Base-by-base conservation (phyloP, 106 monocot genomes). In the Chionographis japonica region DNA sequence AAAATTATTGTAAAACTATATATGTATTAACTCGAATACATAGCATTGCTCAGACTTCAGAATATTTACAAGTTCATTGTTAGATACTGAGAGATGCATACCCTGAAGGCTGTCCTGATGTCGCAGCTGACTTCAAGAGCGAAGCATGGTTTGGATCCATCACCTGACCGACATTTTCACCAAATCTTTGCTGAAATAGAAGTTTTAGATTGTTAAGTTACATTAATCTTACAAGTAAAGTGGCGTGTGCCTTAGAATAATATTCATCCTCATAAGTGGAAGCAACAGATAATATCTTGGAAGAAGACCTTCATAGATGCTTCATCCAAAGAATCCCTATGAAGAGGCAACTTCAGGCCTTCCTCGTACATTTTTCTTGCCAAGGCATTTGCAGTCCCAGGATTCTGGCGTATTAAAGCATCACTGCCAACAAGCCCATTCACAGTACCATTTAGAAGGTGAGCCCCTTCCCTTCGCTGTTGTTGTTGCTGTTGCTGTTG, bases 351-450 rank as follows among this genome's bases (percentile, higher is more conserved):
- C 63, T 90, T 94, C 57, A 90, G 42, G 20, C 84, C 69, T 36
- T 94, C 84, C 58, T 94, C 94, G 54, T 94, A 87, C 84, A 90
- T 81, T 63, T 90, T 94, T 61, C 86, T 74, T 58, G 89, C 86
- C 53, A 86, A n/a, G 50, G 80, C 84, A 90, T 84, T 94, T 42
- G 93, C 93, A 62, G 86, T 75, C 50, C 81, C 79, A 67, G 84
- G 62, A 65, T 75, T 94, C 73, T 87, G 94, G 3, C 82, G 75
- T 67, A 84, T 72, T 52, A 84, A 41, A 73, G 94, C 75, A 74
- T 94, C 94, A 68, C 67, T 71, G n/a, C 65, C 65, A 67, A 71
- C 77, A 63, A 84, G 39, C 3, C 89, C 86, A 84, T 86, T 89
- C 43, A 84, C 56, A 52, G 69, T 53, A 38, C 86, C 87, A 76